These are phyloP conservation scores for Rickenella mellea DNA, from an alignment of 768 basidiomycete genomes.

Conservation along the genomic window DNA sequence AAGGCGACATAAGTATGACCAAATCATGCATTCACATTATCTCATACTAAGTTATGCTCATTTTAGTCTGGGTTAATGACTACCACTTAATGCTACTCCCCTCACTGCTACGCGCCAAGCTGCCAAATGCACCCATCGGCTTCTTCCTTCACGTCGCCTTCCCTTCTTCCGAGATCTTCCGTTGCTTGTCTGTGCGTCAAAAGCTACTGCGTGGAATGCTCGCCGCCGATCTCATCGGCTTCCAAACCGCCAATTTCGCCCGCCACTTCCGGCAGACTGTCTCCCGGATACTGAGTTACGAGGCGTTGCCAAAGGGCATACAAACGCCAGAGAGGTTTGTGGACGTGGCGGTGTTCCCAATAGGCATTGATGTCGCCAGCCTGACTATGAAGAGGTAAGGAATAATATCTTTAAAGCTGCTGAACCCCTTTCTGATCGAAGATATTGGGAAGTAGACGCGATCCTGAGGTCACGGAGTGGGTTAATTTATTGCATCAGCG, in stretches of 20 bases:
- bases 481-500: conserved; percentile 69
- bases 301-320: conserved; percentile 78
- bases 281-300: conserved; percentile 66
- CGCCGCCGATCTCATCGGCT: conserved; percentile 88
- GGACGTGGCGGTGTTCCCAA: conserved; percentile 82
- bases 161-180: conserved; percentile 91
- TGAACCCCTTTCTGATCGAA: too few relatives aligned
- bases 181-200: conserved; percentile 74
- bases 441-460: too few relatives aligned
- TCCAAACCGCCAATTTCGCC: conserved; percentile 80
- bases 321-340: conserved; percentile 63
- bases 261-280: conserved; percentile 84
- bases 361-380: conserved; percentile 75
- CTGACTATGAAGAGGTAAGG: conserved; percentile 58
- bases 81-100: conserved; percentile 96
- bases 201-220: conserved; percentile 80
- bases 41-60: conserved; percentile 1
- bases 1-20: conserved; percentile 70
- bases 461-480: conserved; percentile 79
- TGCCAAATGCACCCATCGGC: conserved; percentile 64
- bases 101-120: conserved; percentile 61
- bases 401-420: background rate
- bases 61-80: conserved; percentile 76
- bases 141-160: conserved; percentile 98
- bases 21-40: background rate